Evolutionary conservation across 2,329 filamentous ascomycete genomes (phyloP).

Genomic region (Macroventuria anomochaeta): DNA sequence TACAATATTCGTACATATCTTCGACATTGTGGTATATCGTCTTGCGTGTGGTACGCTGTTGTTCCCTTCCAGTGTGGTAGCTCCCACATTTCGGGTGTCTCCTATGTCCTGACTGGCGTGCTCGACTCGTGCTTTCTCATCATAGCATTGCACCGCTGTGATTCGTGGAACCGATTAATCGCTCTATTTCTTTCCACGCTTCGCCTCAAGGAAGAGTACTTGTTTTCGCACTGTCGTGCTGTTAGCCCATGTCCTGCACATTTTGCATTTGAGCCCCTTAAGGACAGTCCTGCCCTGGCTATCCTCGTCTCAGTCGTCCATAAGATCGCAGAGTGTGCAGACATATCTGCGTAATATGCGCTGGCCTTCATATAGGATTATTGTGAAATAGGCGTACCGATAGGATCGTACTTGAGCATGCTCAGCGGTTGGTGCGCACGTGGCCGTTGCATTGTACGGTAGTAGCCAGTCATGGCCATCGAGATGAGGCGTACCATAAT

Average conservation of each 20-base stretch:
- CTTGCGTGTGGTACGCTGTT: constrained; percentile 1
- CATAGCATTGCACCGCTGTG: too few relatives aligned
- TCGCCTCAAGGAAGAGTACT: constrained; percentile 93
- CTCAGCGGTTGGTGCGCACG: constrained; percentile 83
- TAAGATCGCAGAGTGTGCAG: too few relatives aligned
- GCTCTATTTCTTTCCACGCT: constrained; percentile 69
- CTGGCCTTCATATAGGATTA: background rate
- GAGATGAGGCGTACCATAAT: constrained; percentile 93
- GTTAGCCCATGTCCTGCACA: constrained; percentile 23
- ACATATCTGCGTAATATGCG: background rate
- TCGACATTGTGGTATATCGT: background rate
- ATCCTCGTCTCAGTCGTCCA: background rate
- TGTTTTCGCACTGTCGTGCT: constrained; percentile 78
- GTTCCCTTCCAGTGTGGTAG: background rate
- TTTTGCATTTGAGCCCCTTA: background rate
- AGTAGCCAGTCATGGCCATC: constrained; percentile 99
- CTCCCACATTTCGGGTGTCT: background rate
- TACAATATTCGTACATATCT: constrained; percentile 20
- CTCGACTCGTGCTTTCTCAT: background rate
- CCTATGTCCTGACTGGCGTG: background rate
- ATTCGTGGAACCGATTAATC: background rate
- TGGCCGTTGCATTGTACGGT: constrained; percentile 86
- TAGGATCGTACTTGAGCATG: constrained; percentile 98
- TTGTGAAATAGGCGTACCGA: constrained; percentile 65
- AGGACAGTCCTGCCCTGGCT: background rate